These are phyloP conservation scores for Pelargonium myrrhifolium DNA, from an alignment of 441 rosid genomes.

Conservation along the genomic window DNA sequence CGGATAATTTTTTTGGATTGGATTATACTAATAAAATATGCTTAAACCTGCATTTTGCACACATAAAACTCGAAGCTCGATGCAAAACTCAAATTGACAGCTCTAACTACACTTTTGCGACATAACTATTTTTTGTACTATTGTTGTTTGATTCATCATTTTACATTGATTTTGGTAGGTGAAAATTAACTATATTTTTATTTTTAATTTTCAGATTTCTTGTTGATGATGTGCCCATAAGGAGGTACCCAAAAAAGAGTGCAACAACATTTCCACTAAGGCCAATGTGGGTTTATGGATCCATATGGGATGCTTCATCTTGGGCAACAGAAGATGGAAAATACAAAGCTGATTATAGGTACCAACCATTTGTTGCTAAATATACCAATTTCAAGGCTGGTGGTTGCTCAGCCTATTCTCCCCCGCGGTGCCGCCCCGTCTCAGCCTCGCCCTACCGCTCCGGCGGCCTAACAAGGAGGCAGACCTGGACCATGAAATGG, in stretches of 20 bases:
- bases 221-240: constrained; percentile 86
- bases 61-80: too few species aligned
- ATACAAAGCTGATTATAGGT: constrained; percentile 85
- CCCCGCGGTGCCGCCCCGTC: constrained; percentile 49
- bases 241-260: constrained; percentile 84
- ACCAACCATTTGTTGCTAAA: constrained; percentile 75
- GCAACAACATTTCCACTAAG: constrained; percentile 68
- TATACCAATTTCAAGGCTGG: constrained; percentile 63
- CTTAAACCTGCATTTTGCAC: too few species aligned
- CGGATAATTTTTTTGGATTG: too few species aligned
- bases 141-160: too few species aligned
- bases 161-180: neutral
- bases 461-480: constrained; percentile 62
- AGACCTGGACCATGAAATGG: constrained; percentile 68
- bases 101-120: too few species aligned
- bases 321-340: constrained; percentile 96
- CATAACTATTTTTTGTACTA: too few species aligned
- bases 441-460: constrained; percentile 66
- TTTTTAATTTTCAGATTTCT: constrained; percentile 45
- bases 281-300: constrained; percentile 97
- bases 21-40: too few species aligned
- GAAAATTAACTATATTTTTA: neutral
- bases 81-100: too few species aligned
- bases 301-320: constrained; percentile 94
- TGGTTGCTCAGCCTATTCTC: constrained; percentile 74